Percentiles rank a stretch among this genome's conserved stretches.
Evolutionary conservation across 768 basidiomycete species (phyloP).

Genomic region (Paxillus ammoniavirescens): DNA sequence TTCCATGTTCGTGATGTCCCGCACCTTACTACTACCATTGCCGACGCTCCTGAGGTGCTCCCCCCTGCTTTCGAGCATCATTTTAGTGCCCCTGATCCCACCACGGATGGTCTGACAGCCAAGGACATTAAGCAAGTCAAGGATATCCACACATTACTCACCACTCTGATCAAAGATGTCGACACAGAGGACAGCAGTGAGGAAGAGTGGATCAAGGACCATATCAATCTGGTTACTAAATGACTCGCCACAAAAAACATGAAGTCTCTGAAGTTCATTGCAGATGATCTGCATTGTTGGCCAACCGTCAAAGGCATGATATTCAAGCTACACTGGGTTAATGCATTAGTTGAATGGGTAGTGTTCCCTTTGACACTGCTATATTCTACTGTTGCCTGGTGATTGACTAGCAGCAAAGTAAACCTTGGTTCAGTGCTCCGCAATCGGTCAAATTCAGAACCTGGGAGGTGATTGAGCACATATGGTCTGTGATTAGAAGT

Average conservation of each 20-base stretch:
- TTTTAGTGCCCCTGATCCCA: no score
- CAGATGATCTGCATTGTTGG: background rate
- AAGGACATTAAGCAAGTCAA: background rate
- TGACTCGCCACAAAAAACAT: slow-evolving; percentile 1
- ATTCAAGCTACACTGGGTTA: slow-evolving; percentile 5
- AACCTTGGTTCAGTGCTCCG: no score
- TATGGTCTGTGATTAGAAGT: no score
- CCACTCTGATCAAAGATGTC: background rate
- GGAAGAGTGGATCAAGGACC: background rate
- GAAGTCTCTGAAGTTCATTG: background rate
- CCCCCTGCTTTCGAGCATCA: no score
- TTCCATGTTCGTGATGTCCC: background rate
- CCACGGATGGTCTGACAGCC: background rate
- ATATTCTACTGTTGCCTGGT: no score
- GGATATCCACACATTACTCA: slow-evolving; percentile 3
- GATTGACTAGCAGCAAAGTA: no score
- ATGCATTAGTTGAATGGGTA: slow-evolving; percentile 9
- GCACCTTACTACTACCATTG: background rate
- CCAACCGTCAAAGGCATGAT: background rate
- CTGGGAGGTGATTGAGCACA: no score
- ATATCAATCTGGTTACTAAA: background rate
- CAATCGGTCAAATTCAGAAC: no score
- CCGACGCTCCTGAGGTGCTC: background rate
- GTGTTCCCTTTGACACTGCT: no score
- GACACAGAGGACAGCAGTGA: background rate